These are phyloP conservation scores for Magnusiomyces tetraspermus DNA, from an alignment of 1,139 yeast genomes.

Conservation along the genomic window DNA sequence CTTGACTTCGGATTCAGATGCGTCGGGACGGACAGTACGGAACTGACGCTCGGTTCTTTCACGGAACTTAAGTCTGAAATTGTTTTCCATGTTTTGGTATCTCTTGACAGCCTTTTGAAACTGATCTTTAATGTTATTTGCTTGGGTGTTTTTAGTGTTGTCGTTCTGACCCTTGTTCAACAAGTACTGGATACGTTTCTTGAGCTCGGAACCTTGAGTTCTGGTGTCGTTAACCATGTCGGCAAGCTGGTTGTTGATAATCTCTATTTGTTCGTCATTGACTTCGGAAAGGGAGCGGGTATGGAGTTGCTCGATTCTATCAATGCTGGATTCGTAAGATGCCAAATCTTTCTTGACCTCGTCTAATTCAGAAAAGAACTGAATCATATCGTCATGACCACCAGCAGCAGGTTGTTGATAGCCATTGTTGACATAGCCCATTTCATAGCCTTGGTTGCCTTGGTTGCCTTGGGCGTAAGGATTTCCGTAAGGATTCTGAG, in stretches of 20 bases:
- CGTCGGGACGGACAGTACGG: slow-evolving; percentile 81
- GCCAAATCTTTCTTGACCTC: slow-evolving; percentile 72
- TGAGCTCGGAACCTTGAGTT: slow-evolving; percentile 64
- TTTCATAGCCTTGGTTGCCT: not conserved
- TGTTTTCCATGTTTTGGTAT: slow-evolving; percentile 78
- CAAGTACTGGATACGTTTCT: slow-evolving; percentile 63
- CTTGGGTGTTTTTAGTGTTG: slow-evolving; percentile 78
- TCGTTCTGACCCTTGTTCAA: slow-evolving; percentile 64
- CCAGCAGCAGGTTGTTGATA: slow-evolving; percentile 5
- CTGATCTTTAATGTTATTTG: slow-evolving; percentile 77
- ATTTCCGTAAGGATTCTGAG: slow-evolving; percentile 1
- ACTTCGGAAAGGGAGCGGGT: slow-evolving; percentile 75
- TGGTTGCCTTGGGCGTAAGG: not conserved
- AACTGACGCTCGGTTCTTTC: slow-evolving; percentile 90
- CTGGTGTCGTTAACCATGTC: slow-evolving; percentile 69
- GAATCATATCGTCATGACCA: slow-evolving; percentile 48
- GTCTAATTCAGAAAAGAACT: slow-evolving; percentile 75
- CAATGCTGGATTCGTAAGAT: slow-evolving; percentile 68
- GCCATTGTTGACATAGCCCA: slow-evolving; percentile 4
- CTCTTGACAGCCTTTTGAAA: slow-evolving; percentile 80
- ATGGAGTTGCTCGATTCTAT: slow-evolving; percentile 74
- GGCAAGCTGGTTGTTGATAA: slow-evolving; percentile 68
- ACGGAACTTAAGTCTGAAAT: slow-evolving; percentile 75
- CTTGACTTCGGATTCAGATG: slow-evolving; percentile 72
- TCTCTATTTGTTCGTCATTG: slow-evolving; percentile 63